phyloP scores from a whole-genome alignment of 169 alveolate species.

The Toxoplasma gondii region DNA sequence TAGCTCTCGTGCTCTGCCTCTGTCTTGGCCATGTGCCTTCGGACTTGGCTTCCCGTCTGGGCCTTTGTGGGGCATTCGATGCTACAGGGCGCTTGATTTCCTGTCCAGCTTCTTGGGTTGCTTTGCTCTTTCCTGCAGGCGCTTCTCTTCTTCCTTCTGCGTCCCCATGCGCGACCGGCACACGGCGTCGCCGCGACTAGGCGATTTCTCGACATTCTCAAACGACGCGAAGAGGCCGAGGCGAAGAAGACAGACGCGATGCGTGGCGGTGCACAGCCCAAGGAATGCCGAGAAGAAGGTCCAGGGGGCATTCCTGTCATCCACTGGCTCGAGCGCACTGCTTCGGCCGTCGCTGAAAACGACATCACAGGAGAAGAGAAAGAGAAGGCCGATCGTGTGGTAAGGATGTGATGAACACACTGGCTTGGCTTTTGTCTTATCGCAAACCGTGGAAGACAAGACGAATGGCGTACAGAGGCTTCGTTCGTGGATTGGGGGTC shows the following conservation, averaged over 20 bases:
- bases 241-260: not conserved
- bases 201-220: not conserved
- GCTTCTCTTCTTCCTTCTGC: not conserved
- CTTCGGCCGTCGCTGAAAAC: not conserved
- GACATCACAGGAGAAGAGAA: not conserved
- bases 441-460: too few species aligned
- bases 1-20: too few species aligned
- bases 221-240: not conserved
- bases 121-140: not conserved
- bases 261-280: not conserved
- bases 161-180: not conserved
- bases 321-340: not conserved
- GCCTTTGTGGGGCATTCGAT: too few species aligned
- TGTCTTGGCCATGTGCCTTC: too few species aligned
- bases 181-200: slow-evolving; percentile 20
- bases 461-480: too few species aligned
- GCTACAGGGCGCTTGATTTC: too few species aligned
- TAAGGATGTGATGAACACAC: too few species aligned
- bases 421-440: too few species aligned
- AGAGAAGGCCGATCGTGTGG: not conserved
- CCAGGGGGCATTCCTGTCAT: not conserved
- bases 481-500: too few species aligned
- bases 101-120: too few species aligned
- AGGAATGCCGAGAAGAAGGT: not conserved
- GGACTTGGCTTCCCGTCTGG: too few species aligned